Base-by-base conservation (phyloP, 2,329 filamentous ascomycete genomes). In the Cercospora citrullina region DNA sequence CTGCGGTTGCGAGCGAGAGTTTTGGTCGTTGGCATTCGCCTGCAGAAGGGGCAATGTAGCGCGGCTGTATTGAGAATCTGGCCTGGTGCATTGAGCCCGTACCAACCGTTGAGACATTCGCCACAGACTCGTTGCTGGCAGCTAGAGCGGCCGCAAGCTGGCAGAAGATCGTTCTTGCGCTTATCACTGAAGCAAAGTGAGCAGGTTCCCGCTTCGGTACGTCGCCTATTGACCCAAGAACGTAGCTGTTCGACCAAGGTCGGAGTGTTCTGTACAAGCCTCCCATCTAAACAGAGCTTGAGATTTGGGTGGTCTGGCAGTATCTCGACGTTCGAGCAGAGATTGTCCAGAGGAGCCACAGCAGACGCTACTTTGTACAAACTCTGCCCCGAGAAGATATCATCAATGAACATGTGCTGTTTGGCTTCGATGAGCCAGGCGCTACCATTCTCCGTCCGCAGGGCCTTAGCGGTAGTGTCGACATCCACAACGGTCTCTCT, bases 1-100 rank as follows among this genome's bases (percentile, higher is more conserved):
- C 26, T 55, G 5, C 60, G 60, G 8, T 61, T 51, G n/a, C 61
- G 60, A 12, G 64, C 36, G 2, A 69, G 48, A 16, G 55, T 67
- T 36, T 64, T 69, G 3, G 64, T 8, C 28, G 64, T 61, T 2
- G 67, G 67, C 16, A 36, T 31, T 2, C 67, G 67, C 30, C 60
- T 26, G 23, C 67, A 69, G 60, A 69, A 69, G 4, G 67, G 60
- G 21, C 67, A 69, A 36, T 67, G 64, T 9, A 69, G 45, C 10
- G 67, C 67, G 7, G 64, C 60, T 10, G 67, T 69, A 18, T 69
- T 69, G 64, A 69, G 59, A n/a, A 69, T 58, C 7, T 18, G 64
- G 4, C 67, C 67, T 0, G 64, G 64, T 3, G 21, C 48, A 36
- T 69, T 69, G 42, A 69, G 53, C 36, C 67, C 67, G 26, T 64